A percentile compares a stretch with the other conserved stretches of the same genome.
Conservation (phyloP, 345 rosid species). For the Citrus unshiu region DNA sequence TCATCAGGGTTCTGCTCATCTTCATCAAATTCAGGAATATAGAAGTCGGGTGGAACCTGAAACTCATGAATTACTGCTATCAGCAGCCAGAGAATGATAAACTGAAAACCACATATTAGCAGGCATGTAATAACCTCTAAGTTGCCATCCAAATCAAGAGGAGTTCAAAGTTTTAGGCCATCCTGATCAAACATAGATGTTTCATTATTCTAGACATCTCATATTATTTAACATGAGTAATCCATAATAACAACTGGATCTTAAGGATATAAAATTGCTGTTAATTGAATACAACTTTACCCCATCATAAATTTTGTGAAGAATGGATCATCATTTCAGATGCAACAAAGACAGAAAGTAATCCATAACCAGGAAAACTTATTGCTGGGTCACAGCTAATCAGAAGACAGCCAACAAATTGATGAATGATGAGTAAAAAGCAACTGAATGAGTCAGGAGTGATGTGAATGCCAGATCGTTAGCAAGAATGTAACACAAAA, state of each 20-base stretch:
- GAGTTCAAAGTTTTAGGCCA: background rate
- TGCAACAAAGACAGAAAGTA: background rate
- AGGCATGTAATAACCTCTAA: background rate
- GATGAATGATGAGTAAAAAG: background rate
- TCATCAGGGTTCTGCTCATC: constrained; percentile 87
- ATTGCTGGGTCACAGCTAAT: background rate
- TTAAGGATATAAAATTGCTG: background rate
- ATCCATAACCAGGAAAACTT: background rate
- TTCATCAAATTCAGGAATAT: constrained; percentile 90
- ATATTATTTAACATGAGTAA: background rate
- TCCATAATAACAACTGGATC: background rate
- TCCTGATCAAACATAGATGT: background rate
- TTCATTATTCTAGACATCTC: background rate
- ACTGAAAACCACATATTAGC: background rate
- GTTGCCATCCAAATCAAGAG: background rate
- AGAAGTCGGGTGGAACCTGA: constrained; percentile 97
- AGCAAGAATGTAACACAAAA: background rate
- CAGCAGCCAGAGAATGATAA: background rate
- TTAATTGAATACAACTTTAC: background rate
- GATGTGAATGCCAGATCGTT: background rate
- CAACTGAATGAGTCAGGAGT: background rate
- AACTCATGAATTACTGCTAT: background rate
- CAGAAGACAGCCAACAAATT: background rate
- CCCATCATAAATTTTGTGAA: background rate
- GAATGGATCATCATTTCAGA: background rate